phyloP scores from a whole-genome alignment of 2,329 filamentous ascomycete species.

The Xylariaceae sp. region DNA sequence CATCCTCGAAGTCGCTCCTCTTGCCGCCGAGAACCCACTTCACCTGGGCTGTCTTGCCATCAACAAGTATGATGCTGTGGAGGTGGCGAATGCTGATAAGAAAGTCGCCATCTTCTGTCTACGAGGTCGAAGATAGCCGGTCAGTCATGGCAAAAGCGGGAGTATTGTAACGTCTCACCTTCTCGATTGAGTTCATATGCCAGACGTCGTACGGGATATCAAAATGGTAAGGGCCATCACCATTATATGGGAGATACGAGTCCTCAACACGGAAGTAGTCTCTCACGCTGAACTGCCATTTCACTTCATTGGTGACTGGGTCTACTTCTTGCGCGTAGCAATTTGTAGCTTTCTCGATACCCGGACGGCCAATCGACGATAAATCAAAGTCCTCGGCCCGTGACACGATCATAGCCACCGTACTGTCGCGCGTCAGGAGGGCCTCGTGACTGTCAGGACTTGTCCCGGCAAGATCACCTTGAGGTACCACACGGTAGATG shows the following conservation, averaged over 20 bases:
- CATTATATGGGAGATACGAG: constrained; percentile 6
- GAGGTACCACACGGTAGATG: constrained; percentile 6
- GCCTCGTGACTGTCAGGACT: constrained; percentile 8
- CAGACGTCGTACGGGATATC: constrained; percentile 8
- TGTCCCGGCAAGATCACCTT: constrained; percentile 4
- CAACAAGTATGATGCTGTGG: constrained; percentile 9
- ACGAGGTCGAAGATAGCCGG: not conserved
- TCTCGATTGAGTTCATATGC: constrained; percentile 16
- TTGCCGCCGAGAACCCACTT: constrained; percentile 16
- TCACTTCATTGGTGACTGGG: constrained; percentile 6
- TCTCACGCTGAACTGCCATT: constrained; percentile 6
- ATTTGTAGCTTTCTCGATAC: constrained; percentile 2
- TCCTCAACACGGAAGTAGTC: constrained; percentile 7
- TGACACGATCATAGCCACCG: constrained; percentile 7
- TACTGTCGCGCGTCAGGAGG: constrained; percentile 3
- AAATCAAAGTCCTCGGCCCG: constrained; percentile 2
- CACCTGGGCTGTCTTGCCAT: constrained; percentile 6
- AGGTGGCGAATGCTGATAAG: constrained; percentile 13
- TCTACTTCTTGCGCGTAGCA: constrained; percentile 9
- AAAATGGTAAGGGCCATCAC: constrained; percentile 6
- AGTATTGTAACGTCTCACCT: constrained; percentile 5
- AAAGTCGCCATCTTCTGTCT: constrained; percentile 14
- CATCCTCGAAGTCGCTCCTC: constrained; percentile 11
- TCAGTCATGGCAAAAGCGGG: too few species aligned
- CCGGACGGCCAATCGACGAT: constrained; percentile 1